A percentile compares a stretch with the other conserved stretches of the same genome.
Conservation (phyloP, 2,329 filamentous ascomycete genomes). For the Septoria petroselini region DNA sequence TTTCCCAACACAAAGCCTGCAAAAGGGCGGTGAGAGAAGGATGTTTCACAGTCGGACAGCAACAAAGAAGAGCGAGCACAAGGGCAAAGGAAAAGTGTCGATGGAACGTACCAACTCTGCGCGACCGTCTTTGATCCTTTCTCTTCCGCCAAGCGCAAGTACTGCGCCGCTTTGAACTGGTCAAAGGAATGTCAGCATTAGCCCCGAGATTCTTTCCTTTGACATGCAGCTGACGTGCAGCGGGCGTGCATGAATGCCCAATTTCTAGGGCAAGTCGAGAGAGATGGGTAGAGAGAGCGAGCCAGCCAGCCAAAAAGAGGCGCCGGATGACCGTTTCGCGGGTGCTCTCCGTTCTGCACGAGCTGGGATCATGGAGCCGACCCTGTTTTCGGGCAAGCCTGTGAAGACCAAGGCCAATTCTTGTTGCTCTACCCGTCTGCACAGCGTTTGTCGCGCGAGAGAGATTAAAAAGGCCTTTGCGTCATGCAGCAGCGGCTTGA, state of each 20-base stretch:
- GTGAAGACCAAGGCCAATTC: no score
- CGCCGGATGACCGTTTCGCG: conserved; percentile 8
- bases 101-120: conserved; percentile 79
- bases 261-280: conserved; percentile 25
- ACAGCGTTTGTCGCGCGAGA: neutral
- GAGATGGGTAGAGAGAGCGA: no score
- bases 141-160: conserved; percentile 86
- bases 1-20: neutral
- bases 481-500: neutral
- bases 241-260: conserved; percentile 29
- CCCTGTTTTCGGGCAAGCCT: neutral
- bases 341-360: neutral
- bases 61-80: no score
- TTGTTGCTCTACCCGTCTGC: neutral
- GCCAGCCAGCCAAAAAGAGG: neutral
- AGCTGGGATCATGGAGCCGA: neutral
- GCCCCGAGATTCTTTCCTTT: neutral
- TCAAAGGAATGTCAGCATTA: conserved; percentile 16
- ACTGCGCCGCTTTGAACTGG: conserved; percentile 78
- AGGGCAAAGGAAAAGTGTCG: neutral
- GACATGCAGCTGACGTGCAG: conserved; percentile 12
- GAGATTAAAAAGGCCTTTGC: neutral
- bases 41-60: no score
- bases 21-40: neutral
- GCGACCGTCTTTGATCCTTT: conserved; percentile 86